Conservation (phyloP, 2,329 filamentous ascomycete genomes). For the Fusarium coffeatum region DNA sequence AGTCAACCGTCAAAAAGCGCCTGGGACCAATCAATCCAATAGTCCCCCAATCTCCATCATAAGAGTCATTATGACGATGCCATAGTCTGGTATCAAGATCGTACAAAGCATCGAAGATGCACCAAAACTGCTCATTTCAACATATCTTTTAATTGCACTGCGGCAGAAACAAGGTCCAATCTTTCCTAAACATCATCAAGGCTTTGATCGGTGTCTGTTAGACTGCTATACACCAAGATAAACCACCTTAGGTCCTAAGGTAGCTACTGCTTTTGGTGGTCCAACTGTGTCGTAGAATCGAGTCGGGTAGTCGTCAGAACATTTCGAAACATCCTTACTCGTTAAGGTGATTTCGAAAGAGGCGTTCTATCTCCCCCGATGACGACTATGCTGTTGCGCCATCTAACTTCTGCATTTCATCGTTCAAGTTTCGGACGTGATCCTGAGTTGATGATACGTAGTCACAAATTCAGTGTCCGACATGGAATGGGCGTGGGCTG, state of each 20-base stretch:
- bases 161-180: slow-evolving; percentile 7
- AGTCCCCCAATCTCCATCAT: slow-evolving; percentile 36
- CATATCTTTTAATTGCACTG: slow-evolving; percentile 3
- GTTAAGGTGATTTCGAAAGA: slow-evolving; percentile 51
- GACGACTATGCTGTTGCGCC: slow-evolving; percentile 68
- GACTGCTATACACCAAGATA: too few species aligned
- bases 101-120: slow-evolving; percentile 42
- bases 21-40: slow-evolving; percentile 31
- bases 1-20: slow-evolving; percentile 37
- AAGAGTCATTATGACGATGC: slow-evolving; percentile 44
- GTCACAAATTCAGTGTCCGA: slow-evolving; percentile 58
- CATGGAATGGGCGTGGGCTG: slow-evolving; percentile 53
- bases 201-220: neutral
- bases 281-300: neutral
- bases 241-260: too few species aligned
- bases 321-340: neutral
- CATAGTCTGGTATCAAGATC: slow-evolving; percentile 48
- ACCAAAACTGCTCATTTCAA: slow-evolving; percentile 14
- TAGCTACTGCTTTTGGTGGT: too few species aligned
- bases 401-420: slow-evolving; percentile 61
- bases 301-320: neutral
- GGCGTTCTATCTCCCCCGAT: slow-evolving; percentile 66
- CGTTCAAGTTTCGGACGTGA: slow-evolving; percentile 51
- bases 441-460: slow-evolving; percentile 50
- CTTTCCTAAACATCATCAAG: slow-evolving; percentile 4